Evolutionary conservation across 75 land plant species (phyloP).

Genomic region (Sequoiadendron giganteum): DNA sequence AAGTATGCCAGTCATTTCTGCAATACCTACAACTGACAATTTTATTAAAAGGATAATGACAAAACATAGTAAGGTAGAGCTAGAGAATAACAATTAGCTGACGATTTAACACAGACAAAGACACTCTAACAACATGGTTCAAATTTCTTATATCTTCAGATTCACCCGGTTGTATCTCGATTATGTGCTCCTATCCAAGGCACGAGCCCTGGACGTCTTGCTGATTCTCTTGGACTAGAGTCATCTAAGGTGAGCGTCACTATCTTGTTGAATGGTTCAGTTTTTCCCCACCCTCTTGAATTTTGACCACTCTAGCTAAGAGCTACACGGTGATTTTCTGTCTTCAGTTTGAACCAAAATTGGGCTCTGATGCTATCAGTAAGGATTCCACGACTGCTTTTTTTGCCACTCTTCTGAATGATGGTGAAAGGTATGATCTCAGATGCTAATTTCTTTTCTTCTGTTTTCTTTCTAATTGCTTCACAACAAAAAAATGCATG

Average conservation of each 20-base stretch:
- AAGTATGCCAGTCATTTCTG: background rate
- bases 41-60: background rate
- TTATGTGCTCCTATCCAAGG: slow-evolving; percentile 98
- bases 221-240: slow-evolving; percentile 97
- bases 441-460: background rate
- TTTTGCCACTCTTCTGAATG: slow-evolving; percentile 50
- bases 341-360: slow-evolving; percentile 63
- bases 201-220: slow-evolving; percentile 91
- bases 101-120: background rate
- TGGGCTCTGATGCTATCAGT: slow-evolving; percentile 32
- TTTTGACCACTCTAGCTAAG: background rate
- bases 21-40: background rate
- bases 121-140: background rate
- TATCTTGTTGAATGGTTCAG: background rate
- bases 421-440: slow-evolving; percentile 76
- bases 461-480: background rate
- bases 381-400: slow-evolving; percentile 61
- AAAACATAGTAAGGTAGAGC: background rate
- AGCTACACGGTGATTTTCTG: background rate
- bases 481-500: background rate
- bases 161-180: slow-evolving; percentile 96
- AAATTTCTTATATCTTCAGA: slow-evolving; percentile 38
- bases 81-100: background rate
- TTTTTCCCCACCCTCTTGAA: background rate
- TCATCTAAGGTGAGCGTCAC: slow-evolving; percentile 63